Conservation (phyloP, 352 stramenopile genomes). For the Phytopythium mirpurense region DNA sequence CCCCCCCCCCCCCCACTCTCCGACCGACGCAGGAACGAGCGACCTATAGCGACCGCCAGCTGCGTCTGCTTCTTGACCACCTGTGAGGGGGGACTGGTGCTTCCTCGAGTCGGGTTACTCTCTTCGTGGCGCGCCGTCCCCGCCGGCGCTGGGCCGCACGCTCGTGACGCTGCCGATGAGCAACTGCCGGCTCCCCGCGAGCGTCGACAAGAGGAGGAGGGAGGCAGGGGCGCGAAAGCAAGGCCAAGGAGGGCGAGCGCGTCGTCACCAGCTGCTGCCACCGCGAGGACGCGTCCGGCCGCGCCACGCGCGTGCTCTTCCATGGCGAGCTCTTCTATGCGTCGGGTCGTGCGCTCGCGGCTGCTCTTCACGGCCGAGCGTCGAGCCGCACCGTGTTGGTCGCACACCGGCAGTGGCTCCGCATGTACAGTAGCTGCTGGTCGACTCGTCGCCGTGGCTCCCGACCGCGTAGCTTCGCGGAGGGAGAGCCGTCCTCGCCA, state of each 20-base stretch:
- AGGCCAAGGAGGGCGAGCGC: constrained; percentile 23
- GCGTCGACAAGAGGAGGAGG: constrained; percentile 1
- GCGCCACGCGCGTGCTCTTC: constrained; percentile 34
- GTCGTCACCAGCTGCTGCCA: constrained; percentile 43
- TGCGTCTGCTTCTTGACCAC: too few relatives aligned
- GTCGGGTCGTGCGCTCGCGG: constrained; percentile 10
- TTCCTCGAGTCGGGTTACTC: constrained; percentile 32
- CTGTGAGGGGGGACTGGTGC: constrained; percentile 39
- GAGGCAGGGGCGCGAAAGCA: not conserved
- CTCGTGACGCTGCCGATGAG: constrained; percentile 3
- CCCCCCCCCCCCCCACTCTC: too few relatives aligned
- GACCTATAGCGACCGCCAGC: too few relatives aligned
- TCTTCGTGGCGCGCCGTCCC: constrained; percentile 1
- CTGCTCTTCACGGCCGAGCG: constrained; percentile 16
- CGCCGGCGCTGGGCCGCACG: constrained; percentile 2
- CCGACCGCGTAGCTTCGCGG: constrained; percentile 4
- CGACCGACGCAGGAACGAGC: too few relatives aligned
- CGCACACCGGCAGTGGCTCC: constrained; percentile 35
- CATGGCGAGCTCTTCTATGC: constrained; percentile 27
- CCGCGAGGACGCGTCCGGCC: constrained; percentile 26
- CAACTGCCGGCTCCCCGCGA: constrained; percentile 16
- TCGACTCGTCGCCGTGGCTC: constrained; percentile 25
- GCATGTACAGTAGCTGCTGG: constrained; percentile 42
- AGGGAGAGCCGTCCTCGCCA: not conserved
- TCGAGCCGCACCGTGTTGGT: constrained; percentile 30